phyloP scores from a whole-genome alignment of 305 asterid species.

The Ajuga reptans region DNA sequence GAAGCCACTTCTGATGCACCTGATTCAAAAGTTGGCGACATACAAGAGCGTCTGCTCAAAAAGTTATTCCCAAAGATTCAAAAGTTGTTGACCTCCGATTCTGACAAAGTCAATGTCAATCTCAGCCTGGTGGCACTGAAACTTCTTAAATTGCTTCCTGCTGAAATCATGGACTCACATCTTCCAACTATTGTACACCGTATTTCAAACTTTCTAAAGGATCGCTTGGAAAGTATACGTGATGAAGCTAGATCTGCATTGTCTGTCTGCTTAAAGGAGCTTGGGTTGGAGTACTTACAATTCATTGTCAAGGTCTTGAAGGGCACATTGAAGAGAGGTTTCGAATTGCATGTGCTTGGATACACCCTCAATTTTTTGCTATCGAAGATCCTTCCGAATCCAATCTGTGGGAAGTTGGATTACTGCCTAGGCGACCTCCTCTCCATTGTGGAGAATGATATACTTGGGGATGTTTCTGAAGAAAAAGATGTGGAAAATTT shows the following conservation, averaged over 20 bases:
- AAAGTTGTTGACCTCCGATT: slow-evolving; percentile 52
- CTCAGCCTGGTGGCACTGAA: slow-evolving; percentile 75
- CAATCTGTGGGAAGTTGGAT: slow-evolving; percentile 63
- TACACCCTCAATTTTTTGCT: slow-evolving; percentile 73
- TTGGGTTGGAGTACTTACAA: slow-evolving; percentile 82
- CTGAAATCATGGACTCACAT: slow-evolving; percentile 67
- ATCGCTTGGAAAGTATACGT: slow-evolving; percentile 78
- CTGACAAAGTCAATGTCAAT: slow-evolving; percentile 66
- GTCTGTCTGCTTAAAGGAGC: slow-evolving; percentile 77
- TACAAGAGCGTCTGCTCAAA: slow-evolving; percentile 49
- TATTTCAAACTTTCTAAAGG: slow-evolving; percentile 69
- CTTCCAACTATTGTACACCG: slow-evolving; percentile 88
- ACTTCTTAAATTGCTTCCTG: slow-evolving; percentile 77
- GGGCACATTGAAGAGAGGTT: slow-evolving; percentile 76
- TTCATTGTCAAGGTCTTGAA: slow-evolving; percentile 70
- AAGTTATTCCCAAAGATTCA: slow-evolving; percentile 72
- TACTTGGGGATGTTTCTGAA: slow-evolving; percentile 87
- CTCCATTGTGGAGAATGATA: slow-evolving; percentile 58
- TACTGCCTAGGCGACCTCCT: slow-evolving; percentile 82
- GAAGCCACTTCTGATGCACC: slow-evolving; percentile 34
- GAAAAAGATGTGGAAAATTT: slow-evolving; percentile 96
- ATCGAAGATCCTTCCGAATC: slow-evolving; percentile 52
- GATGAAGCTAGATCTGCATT: slow-evolving; percentile 91
- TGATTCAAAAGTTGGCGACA: slow-evolving; percentile 34
- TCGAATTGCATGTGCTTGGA: slow-evolving; percentile 83